Base-by-base conservation (phyloP, 352 stramenopile species). In the Paralagenidium karlingii region DNA sequence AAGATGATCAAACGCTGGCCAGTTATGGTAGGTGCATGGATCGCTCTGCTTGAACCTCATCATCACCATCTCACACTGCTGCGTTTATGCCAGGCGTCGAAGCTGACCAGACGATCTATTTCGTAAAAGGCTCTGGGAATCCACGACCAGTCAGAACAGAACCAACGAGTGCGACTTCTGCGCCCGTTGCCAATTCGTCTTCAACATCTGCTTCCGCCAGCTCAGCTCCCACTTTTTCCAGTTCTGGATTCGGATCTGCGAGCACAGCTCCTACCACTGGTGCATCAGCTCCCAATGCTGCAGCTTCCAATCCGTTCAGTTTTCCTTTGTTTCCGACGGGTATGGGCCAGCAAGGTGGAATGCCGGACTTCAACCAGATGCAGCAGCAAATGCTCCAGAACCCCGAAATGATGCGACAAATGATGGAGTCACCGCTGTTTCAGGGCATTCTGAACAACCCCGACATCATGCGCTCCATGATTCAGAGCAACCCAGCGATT, bases 401-500 rank as follows among this genome's bases (percentile, higher is more conserved):
- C 44, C 81, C 75, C 3, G 81, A 94, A 28, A 88, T 92, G 63
- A 67, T 94, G 57, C 63, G 56, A 15, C 63, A 91, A 47, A 87
- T 95, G 58, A 85, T 94, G 75, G 65, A 94, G 28, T 92, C 63
- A 38, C 86, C 82, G 20, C 74, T 96, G 44, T 78, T 98, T 52
- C 89, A 98, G 66, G 71, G 51, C 33, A 59, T 99, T 21, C 65
- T 98, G 47, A 95, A 79, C 60, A 96, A 97, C 59, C 94, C 95
- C 3, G 87, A 98, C 38, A 84, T 98, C 28, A 95, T 99, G 70
- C 74, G 78, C 12, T 81, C 51, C 47, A 94, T 98, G 49, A 95
- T 98, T 78, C 76, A 97, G 63, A 88, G 69, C 40, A 98, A 98
- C 60, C 94, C 95, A 7, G 82, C 96, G 50, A 94, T 98, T 64